Percentiles rank a stretch among this genome's conserved stretches.
These are phyloP conservation scores for Trichoderma reesei DNA, from an alignment of 495 filamentous ascomycete genomes.

Conservation along the genomic window DNA sequence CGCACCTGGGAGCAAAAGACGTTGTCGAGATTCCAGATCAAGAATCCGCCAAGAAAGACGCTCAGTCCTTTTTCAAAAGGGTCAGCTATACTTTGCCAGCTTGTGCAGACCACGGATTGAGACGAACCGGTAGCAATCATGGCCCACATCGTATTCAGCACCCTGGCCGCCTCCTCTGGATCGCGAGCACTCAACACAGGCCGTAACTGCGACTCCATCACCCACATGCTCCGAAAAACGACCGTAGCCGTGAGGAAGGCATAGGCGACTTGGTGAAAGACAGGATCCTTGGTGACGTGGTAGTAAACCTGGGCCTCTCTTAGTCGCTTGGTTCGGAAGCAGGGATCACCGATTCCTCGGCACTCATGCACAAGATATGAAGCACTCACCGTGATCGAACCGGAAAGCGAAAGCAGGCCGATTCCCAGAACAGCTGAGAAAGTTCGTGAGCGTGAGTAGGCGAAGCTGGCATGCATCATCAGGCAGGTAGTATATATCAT, in stretches of 20 bases:
- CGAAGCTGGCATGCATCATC: constrained; percentile 77
- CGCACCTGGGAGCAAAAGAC: constrained; percentile 64
- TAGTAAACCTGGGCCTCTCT: constrained; percentile 53
- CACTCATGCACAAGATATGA: neutral
- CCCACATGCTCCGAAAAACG: constrained; percentile 72
- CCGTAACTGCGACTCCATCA: constrained; percentile 76
- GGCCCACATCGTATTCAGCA: constrained; percentile 67
- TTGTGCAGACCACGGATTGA: neutral
- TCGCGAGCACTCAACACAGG: constrained; percentile 41
- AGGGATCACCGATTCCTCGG: neutral
- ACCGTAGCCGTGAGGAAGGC: constrained; percentile 69
- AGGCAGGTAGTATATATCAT: constrained; percentile 98
- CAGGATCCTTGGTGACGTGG: constrained; percentile 83
- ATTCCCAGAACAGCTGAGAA: constrained; percentile 49
- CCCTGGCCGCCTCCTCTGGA: constrained; percentile 48
- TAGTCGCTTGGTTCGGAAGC: neutral
- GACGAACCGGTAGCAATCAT: constrained; percentile 36
- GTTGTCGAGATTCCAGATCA: constrained; percentile 83
- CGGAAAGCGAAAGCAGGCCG: constrained; percentile 50
- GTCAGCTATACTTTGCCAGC: neutral
- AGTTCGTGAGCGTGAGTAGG: constrained; percentile 50
- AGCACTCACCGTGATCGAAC: constrained; percentile 62
- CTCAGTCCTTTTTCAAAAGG: constrained; percentile 51
- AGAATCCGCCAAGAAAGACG: constrained; percentile 76
- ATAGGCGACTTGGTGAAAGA: constrained; percentile 87